Percentiles rank a stretch among this genome's conserved stretches.
Conservation (phyloP, 257 asterid genomes). For the Coffea eugenioides region DNA sequence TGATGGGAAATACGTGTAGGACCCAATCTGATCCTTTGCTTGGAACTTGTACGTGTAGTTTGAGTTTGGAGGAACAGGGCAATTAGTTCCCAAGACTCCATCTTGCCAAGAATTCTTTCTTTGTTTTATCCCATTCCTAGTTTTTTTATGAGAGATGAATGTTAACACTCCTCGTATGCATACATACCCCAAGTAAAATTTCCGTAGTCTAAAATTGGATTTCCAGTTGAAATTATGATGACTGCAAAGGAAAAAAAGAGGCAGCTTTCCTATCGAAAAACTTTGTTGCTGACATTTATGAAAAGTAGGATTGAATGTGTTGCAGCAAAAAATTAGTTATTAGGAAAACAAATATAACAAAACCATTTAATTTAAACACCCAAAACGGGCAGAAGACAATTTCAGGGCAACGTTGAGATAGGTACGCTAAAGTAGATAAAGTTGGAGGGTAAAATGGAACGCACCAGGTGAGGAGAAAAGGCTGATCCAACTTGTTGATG, state of each 20-base stretch:
- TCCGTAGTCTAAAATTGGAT: not conserved
- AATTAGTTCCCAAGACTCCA: constrained; percentile 91
- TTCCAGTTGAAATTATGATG: not conserved
- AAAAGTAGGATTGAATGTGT: not conserved
- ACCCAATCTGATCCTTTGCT: constrained; percentile 91
- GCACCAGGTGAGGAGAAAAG: constrained; percentile 88
- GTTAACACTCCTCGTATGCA: not conserved
- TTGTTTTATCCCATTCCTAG: constrained; percentile 95
- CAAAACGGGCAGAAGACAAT: not conserved
- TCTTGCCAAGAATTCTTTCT: constrained; percentile 99
- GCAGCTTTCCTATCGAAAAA: too few relatives aligned
- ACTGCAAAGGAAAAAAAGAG: not conserved
- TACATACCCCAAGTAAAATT: not conserved
- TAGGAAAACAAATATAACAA: too few relatives aligned
- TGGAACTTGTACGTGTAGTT: constrained; percentile 89
- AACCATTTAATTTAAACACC: not conserved
- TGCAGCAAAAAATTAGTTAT: not conserved
- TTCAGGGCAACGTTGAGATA: not conserved
- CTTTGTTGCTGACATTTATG: not conserved
- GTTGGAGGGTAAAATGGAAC: constrained; percentile 20
- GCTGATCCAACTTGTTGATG: constrained; percentile 74
- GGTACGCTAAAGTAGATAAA: not conserved
- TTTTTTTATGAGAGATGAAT: not conserved
- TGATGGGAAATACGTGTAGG: constrained; percentile 87
- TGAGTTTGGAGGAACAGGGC: constrained; percentile 74